Base-by-base conservation (phyloP, 208 protist species). In the Balamuthia mandrillaris region DNA sequence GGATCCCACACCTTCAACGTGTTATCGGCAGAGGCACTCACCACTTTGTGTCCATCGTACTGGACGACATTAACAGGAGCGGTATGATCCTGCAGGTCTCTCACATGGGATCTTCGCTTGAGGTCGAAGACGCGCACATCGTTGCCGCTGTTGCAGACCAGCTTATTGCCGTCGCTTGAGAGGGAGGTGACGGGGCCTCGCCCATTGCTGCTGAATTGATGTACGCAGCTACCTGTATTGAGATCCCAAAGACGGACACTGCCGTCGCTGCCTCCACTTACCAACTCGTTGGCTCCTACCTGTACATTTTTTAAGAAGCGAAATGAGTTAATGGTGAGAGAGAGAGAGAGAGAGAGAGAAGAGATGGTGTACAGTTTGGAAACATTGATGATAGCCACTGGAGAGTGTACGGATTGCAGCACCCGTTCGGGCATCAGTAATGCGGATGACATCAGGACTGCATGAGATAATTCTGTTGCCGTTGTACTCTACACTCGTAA, bases 1-100 rank as follows among this genome's bases (percentile, higher is more conserved):
- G 66, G 54, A 37, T 82, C 75, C 75, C 75, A 82, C 49, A 82
- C 75, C 75, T 82, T 82, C 52, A 82, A 14, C 27, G 75, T 82
- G 75, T 82, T 82, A 24, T 82, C 75, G n/a, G 75, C 75, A 10
- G 75, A 82, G 35, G 52, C 44, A 10, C n/a, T 39, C 14, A 82
- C 75, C 35, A 82, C 37, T 2, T 42, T 33, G 37, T 82, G 75
- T 1, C 75, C 75, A 31, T 82, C 75, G 2, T 66, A 42, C 41
- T 82, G 75, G 56, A 47, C 60, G 37, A 33, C 56, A 39, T 82
- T 61, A 14, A 82, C 75, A 27, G 35, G 41, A 10, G 54, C 75
- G 29, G 75, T 82, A 37, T 82, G 75, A 39, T 82, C 75, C 3
- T 45, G 18, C 29, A 82, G 75, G n/a, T 27, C 6, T 10, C 49